Percentiles rank a stretch among this genome's conserved stretches.
These are phyloP conservation scores for Blastobotrys persicus DNA, from an alignment of 1,139 yeast genomes.

Conservation along the genomic window DNA sequence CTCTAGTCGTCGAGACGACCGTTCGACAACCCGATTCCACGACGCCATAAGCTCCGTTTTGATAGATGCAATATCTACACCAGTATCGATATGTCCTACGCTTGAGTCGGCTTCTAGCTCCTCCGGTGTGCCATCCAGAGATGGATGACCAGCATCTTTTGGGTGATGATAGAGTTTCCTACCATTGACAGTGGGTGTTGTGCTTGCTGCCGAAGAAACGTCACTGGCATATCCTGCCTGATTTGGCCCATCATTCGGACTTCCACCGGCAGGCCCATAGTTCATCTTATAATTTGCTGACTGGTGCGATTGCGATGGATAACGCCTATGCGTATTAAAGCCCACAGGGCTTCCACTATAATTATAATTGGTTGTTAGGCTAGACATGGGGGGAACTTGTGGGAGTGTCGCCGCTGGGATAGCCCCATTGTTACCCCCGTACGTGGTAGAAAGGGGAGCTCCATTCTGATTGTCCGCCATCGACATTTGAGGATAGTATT, in stretches of 20 bases:
- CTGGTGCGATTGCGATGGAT: background rate
- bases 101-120: constrained; percentile 16
- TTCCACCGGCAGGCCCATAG: background rate
- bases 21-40: constrained; percentile 34
- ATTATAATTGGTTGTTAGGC: background rate
- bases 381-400: background rate
- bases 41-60: constrained; percentile 33
- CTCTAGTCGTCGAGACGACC: constrained; percentile 28
- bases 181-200: background rate
- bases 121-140: constrained; percentile 24
- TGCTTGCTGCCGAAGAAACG: background rate
- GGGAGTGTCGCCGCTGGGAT: background rate
- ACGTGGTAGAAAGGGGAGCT: background rate
- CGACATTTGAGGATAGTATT: background rate
- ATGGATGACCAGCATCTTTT: constrained; percentile 3
- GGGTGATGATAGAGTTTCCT: constrained; percentile 6
- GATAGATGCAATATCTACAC: constrained; percentile 27
- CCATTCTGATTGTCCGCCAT: background rate
- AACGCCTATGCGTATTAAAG: background rate
- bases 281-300: background rate
- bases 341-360: background rate
- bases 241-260: background rate
- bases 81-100: constrained; percentile 20
- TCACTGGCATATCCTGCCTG: constrained; percentile 5
- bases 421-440: background rate